These are phyloP conservation scores for Cunninghamia lanceolata DNA, from an alignment of 75 land plant species.

Conservation along the genomic window DNA sequence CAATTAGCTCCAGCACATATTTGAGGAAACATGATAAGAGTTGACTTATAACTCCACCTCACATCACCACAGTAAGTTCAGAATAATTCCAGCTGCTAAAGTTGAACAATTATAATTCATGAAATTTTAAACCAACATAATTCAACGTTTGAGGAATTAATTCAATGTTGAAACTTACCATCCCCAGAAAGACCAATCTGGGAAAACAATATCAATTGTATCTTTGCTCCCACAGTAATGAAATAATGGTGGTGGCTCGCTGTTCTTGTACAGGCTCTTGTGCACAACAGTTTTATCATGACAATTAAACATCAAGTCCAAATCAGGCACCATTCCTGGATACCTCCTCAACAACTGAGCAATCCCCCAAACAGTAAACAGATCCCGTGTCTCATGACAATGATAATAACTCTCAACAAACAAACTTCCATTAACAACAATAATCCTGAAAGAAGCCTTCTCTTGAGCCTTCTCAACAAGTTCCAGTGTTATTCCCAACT, in stretches of 20 bases:
- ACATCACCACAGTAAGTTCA: neutral
- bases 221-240: constrained; percentile 46
- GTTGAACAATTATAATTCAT: neutral
- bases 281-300: constrained; percentile 39
- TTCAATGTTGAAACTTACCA: constrained; percentile 36
- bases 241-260: constrained; percentile 57
- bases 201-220: constrained; percentile 62
- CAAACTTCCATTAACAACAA: constrained; percentile 32
- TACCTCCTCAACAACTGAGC: constrained; percentile 48
- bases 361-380: constrained; percentile 60
- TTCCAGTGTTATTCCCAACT: constrained; percentile 45
- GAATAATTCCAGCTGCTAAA: no score
- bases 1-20: no score
- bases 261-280: constrained; percentile 9
- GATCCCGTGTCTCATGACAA: constrained; percentile 51
- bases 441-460: constrained; percentile 40
- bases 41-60: no score
- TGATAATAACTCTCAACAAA: constrained; percentile 33
- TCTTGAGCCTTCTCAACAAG: constrained; percentile 31
- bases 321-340: constrained; percentile 59
- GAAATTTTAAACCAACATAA: no score
- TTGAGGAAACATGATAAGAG: no score
- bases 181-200: constrained; percentile 89
- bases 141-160: no score
- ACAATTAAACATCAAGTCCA: constrained; percentile 64